These are phyloP conservation scores for Fragaria iinumae DNA, from an alignment of 306 rosid species.

Conservation along the genomic window DNA sequence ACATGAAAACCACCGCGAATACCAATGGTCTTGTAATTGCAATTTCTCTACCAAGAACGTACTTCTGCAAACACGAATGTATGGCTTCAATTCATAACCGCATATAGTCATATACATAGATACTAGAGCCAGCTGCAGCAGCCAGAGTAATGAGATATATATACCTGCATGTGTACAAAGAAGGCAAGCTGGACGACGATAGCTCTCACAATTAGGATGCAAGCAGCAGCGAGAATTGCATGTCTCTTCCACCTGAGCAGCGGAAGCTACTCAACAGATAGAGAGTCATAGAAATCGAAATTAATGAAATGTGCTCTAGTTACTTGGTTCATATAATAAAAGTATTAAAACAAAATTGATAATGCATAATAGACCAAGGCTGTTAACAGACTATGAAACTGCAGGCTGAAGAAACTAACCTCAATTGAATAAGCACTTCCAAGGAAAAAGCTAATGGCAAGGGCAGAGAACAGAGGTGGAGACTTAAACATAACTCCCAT, in stretches of 20 bases:
- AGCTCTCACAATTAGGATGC: constrained; percentile 30
- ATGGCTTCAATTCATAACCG: background rate
- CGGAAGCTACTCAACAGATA: constrained; percentile 17
- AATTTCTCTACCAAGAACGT: constrained; percentile 22
- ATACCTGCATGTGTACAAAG: constrained; percentile 28
- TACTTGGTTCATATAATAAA: background rate
- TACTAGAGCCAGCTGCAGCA: background rate
- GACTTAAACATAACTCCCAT: constrained; percentile 28
- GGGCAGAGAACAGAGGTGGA: constrained; percentile 19
- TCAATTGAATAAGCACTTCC: constrained; percentile 30
- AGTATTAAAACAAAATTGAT: background rate
- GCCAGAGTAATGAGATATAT: background rate
- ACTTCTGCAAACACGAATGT: constrained; percentile 11
- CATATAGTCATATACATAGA: background rate
- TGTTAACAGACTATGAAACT: background rate
- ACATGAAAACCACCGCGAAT: constrained; percentile 25
- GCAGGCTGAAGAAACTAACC: constrained; percentile 4
- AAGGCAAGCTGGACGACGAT: constrained; percentile 25
- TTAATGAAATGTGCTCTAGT: background rate
- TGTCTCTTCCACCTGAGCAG: constrained; percentile 32
- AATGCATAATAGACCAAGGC: background rate
- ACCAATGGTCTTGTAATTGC: constrained; percentile 23
- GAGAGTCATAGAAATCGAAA: background rate
- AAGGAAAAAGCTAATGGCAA: constrained; percentile 17
- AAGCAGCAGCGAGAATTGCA: constrained; percentile 26